Percentiles rank a stretch among this genome's conserved stretches.
Conservation (phyloP, 192 early-diverging fungal species). For the Linnemannia exigua region DNA sequence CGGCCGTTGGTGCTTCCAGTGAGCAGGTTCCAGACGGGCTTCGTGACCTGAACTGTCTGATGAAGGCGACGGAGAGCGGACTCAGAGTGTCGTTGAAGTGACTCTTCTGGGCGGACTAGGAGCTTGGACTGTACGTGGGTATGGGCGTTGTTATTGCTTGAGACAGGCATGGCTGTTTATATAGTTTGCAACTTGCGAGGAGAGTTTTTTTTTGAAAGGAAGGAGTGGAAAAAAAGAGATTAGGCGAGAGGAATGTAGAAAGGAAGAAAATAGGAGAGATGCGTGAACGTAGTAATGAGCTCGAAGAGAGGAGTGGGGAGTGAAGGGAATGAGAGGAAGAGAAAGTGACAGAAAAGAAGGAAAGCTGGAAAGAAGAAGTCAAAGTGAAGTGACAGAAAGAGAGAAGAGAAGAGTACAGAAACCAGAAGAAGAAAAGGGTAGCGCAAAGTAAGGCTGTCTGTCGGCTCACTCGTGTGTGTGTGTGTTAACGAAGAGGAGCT, state of each 20-base stretch:
- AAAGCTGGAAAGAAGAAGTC: background rate
- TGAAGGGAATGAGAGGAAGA: background rate
- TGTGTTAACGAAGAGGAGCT: background rate
- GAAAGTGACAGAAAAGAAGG: background rate
- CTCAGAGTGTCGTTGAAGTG: conserved; percentile 10
- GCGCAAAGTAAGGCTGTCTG: background rate
- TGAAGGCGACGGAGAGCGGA: conserved; percentile 26
- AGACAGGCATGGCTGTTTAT: conserved; percentile 2
- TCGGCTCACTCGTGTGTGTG: conserved; percentile 7
- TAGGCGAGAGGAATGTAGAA: background rate
- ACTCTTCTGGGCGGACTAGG: conserved; percentile 37
- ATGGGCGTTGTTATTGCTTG: conserved; percentile 1
- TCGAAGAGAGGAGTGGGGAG: background rate
- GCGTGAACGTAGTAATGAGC: background rate
- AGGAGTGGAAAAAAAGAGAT: background rate
- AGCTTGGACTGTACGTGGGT: conserved; percentile 39
- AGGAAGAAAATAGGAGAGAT: background rate
- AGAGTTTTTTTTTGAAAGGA: too few species aligned
- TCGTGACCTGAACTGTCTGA: conserved; percentile 44
- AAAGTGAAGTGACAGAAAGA: background rate
- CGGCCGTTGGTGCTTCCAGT: background rate
- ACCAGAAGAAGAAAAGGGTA: background rate
- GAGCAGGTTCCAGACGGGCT: conserved; percentile 40
- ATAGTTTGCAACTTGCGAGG: conserved; percentile 17
- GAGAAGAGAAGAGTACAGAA: background rate